phyloP scores from a whole-genome alignment of 139 green algal species.

The Chlorella sp. region DNA sequence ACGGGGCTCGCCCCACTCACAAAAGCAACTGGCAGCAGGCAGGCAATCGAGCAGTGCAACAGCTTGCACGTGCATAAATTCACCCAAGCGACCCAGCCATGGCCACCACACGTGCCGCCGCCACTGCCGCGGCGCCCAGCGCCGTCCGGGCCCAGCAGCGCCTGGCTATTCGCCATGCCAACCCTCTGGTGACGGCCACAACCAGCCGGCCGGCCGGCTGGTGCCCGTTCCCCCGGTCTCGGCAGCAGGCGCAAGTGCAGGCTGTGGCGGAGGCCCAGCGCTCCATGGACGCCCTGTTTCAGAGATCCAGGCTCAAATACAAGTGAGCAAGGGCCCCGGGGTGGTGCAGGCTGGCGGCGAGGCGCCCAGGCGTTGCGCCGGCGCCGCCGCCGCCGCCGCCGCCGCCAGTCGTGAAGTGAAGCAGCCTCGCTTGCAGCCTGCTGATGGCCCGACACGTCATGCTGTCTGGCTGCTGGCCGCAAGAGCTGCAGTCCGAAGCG shows the following conservation, averaged over 20 bases:
- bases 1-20: too few species aligned
- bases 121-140: too few species aligned
- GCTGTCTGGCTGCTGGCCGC: too few species aligned
- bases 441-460: neutral
- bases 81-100: too few species aligned
- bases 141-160: too few species aligned
- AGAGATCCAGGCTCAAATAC: conserved; percentile 17
- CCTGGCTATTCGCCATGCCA: too few species aligned
- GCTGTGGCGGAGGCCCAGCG: conserved; percentile 24
- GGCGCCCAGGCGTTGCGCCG: neutral
- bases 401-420: neutral
- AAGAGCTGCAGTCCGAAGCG: neutral
- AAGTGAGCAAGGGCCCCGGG: neutral
- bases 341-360: neutral
- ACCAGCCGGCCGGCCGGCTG: too few species aligned
- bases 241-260: neutral
- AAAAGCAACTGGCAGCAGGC: too few species aligned
- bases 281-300: neutral
- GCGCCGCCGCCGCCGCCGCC: neutral
- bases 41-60: too few species aligned
- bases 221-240: neutral
- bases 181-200: too few species aligned
- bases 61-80: too few species aligned
- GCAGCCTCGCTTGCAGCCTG: neutral
- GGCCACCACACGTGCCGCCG: too few species aligned